phyloP scores from a whole-genome alignment of 768 basidiomycete genomes.

The Dentipellis fragilis region DNA sequence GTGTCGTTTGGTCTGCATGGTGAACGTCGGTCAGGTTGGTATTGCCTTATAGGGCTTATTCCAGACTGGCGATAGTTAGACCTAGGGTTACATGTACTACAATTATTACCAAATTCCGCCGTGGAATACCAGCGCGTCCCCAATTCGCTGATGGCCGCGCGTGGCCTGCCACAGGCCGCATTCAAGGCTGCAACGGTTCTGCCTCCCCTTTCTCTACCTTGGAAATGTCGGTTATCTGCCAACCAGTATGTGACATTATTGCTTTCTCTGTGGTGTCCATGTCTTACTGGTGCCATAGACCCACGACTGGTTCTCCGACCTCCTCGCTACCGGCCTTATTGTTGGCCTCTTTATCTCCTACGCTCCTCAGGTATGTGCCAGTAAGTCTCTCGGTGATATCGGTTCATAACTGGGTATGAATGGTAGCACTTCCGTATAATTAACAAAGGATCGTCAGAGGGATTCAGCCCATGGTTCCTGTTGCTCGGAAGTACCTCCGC shows the following conservation, averaged over 20 bases:
- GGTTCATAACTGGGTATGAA: neutral
- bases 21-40: too few relatives aligned
- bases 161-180: too few relatives aligned
- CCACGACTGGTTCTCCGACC: constrained; percentile 14
- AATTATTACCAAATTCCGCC: too few relatives aligned
- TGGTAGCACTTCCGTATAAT: constrained; percentile 77
- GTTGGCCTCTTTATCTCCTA: constrained; percentile 15
- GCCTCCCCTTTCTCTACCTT: neutral
- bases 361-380: constrained; percentile 11
- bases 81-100: too few relatives aligned
- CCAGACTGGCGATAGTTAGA: too few relatives aligned
- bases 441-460: constrained; percentile 65
- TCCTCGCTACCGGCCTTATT: constrained; percentile 12
- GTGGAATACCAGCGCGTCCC: too few relatives aligned
- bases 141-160: too few relatives aligned
- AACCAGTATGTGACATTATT: neutral
- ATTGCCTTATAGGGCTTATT: too few relatives aligned
- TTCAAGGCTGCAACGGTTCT: too few relatives aligned
- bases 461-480: constrained; percentile 87
- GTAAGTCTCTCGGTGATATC: neutral
- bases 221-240: neutral
- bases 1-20: too few relatives aligned
- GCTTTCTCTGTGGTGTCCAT: neutral
- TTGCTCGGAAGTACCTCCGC: constrained; percentile 81
- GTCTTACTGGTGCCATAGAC: neutral